These are phyloP conservation scores for Cordyceps sp. DNA, from an alignment of 2,329 filamentous ascomycete genomes.

Conservation along the genomic window DNA sequence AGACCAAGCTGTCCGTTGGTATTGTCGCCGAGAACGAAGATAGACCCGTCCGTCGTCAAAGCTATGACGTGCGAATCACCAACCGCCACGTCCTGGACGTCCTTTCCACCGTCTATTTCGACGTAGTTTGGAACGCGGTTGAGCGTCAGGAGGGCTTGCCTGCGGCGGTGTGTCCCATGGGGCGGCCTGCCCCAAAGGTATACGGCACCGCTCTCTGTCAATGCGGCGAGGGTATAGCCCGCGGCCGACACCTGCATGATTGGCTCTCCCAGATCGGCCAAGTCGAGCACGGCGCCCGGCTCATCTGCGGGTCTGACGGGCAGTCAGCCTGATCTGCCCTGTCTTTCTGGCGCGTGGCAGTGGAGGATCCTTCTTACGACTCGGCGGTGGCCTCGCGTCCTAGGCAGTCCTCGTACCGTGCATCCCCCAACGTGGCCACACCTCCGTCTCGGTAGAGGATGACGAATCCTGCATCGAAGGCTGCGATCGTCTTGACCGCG, in stretches of 20 bases:
- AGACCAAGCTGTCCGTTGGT: constrained; percentile 42
- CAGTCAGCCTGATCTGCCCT: constrained; percentile 2
- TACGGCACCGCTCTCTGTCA: constrained; percentile 39
- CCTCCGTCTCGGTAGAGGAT: constrained; percentile 24
- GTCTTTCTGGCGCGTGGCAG: neutral
- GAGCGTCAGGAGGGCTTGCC: constrained; percentile 14
- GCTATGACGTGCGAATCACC: constrained; percentile 43
- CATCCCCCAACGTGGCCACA: constrained; percentile 39
- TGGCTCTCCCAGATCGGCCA: constrained; percentile 32
- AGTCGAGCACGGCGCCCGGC: constrained; percentile 28
- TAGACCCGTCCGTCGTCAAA: constrained; percentile 27
- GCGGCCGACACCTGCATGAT: constrained; percentile 37
- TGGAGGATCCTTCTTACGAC: constrained; percentile 12
- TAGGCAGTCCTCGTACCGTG: constrained; percentile 38
- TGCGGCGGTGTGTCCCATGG: constrained; percentile 11
- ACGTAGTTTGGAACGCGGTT: constrained; percentile 22
- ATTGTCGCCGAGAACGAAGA: constrained; percentile 42
- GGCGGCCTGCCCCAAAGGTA: constrained; percentile 40
- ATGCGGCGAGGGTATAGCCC: constrained; percentile 39
- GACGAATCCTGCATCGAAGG: constrained; percentile 32
- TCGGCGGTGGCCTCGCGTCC: constrained; percentile 27
- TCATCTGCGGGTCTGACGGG: constrained; percentile 22
- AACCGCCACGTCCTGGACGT: constrained; percentile 39
- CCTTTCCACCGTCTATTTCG: constrained; percentile 26
- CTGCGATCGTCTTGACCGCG: constrained; percentile 21